Conservation (phyloP, 2,329 filamentous ascomycete species). For the Aureobasidium sp. region DNA sequence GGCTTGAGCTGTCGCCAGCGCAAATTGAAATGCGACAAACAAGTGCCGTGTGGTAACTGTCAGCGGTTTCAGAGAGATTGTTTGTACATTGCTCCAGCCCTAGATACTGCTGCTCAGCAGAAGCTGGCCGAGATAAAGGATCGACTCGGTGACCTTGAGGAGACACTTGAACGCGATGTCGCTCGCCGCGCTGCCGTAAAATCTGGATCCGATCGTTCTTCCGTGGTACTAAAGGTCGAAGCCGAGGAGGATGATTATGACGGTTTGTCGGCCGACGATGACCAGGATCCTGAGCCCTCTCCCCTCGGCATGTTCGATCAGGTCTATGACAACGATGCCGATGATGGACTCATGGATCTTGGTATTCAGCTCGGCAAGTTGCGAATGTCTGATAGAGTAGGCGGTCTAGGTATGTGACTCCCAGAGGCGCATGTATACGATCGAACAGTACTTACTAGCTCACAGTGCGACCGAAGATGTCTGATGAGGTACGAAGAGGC, state of each 20-base stretch:
- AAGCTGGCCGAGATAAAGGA: conserved; percentile 72
- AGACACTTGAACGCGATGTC: conserved; percentile 62
- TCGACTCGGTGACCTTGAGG: conserved; percentile 65
- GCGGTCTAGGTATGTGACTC: conserved; percentile 45
- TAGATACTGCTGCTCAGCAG: conserved; percentile 63
- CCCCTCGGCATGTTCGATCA: conserved; percentile 58
- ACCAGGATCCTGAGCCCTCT: conserved; percentile 54
- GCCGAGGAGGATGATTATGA: conserved; percentile 52
- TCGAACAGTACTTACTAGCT: neutral
- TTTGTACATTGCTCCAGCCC: conserved; percentile 58
- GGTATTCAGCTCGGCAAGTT: conserved; percentile 66
- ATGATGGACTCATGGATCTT: conserved; percentile 64
- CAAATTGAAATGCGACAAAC: conserved; percentile 73
- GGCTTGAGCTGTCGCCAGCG: conserved; percentile 63
- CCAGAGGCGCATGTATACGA: neutral
- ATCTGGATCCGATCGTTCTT: conserved; percentile 8
- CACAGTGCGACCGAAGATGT: conserved; percentile 57
- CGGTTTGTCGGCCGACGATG: conserved; percentile 44
- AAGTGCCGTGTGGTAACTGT: conserved; percentile 64
- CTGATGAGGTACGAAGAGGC: conserved; percentile 55
- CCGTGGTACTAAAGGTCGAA: conserved; percentile 32
- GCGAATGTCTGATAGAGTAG: conserved; percentile 66
- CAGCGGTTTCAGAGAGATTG: conserved; percentile 46
- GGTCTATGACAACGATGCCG: conserved; percentile 58
- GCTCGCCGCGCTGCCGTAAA: conserved; percentile 36